These are phyloP conservation scores for Ceratobasidium sp. DNA, from an alignment of 1,284 basidiomycete genomes.

Conservation along the genomic window DNA sequence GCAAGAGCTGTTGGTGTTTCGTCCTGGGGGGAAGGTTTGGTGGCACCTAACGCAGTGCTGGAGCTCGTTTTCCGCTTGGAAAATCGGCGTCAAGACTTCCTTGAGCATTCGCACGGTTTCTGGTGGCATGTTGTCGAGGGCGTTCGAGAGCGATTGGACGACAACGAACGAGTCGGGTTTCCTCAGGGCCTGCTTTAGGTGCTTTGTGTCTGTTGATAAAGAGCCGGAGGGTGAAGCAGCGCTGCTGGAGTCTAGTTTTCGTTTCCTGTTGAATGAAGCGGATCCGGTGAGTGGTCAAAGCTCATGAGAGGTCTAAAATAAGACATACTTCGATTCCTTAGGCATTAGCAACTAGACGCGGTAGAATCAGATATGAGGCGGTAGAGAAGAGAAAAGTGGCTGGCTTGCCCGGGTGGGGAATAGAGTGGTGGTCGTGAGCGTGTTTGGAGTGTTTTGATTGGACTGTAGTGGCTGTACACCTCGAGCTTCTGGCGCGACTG, in stretches of 20 bases:
- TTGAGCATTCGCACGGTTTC: background rate
- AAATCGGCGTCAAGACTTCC: background rate
- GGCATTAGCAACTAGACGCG: no score
- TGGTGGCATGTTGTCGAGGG: background rate
- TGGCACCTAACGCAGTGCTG: conserved; percentile 5
- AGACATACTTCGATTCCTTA: no score
- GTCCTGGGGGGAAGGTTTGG: background rate
- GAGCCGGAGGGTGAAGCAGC: background rate
- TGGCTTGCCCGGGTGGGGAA: no score
- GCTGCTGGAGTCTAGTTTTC: background rate
- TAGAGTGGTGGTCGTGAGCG: background rate
- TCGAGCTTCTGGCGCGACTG: no score
- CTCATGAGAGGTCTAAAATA: background rate
- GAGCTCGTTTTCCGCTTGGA: background rate
- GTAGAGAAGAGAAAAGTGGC: no score
- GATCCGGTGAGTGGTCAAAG: background rate
- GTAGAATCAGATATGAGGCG: no score
- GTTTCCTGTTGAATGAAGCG: background rate
- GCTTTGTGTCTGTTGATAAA: background rate
- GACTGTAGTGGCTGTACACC: conserved; percentile 1
- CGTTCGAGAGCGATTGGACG: background rate
- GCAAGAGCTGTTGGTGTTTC: background rate
- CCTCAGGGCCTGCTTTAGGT: background rate
- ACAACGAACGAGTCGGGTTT: background rate
- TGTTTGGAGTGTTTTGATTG: background rate